Evolutionary conservation across 2,329 filamentous ascomycete genomes (phyloP).

Genomic region (Cladosporium sp.): DNA sequence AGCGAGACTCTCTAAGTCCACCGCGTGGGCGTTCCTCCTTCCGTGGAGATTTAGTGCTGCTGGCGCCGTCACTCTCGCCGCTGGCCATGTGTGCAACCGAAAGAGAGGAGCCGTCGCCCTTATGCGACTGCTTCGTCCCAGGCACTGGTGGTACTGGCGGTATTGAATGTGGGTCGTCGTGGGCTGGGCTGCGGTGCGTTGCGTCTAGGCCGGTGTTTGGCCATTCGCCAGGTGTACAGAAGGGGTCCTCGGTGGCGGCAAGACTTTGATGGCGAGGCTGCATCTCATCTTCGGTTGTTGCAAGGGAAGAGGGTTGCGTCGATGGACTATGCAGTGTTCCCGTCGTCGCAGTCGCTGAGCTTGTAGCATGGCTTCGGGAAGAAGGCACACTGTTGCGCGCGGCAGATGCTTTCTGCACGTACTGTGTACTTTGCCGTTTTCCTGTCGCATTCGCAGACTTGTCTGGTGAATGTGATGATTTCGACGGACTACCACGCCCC

Average conservation of each 20-base stretch:
- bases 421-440: constrained; percentile 18
- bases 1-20: constrained; percentile 27
- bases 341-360: constrained; percentile 28
- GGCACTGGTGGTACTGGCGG: constrained; percentile 15
- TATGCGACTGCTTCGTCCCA: not conserved
- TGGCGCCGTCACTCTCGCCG: constrained; percentile 3
- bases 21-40: constrained; percentile 8
- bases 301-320: constrained; percentile 32
- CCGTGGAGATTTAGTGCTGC: constrained; percentile 3
- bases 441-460: constrained; percentile 11
- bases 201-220: constrained; percentile 20
- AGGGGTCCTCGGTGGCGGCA: constrained; percentile 19
- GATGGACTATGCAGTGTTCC: constrained; percentile 25
- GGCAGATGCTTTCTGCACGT: constrained; percentile 15
- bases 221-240: constrained; percentile 20
- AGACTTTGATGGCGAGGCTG: constrained; percentile 7
- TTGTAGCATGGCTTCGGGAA: constrained; percentile 29
- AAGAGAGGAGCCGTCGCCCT: not conserved
- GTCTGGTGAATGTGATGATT: constrained; percentile 17
- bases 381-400: constrained; percentile 27
- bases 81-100: constrained; percentile 1
- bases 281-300: constrained; percentile 25
- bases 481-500: constrained; percentile 20
- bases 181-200: constrained; percentile 20
- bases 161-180: constrained; percentile 20